Evolutionary conservation across 345 rosid species (phyloP).

Genomic region (Capsella bursapastoris): DNA sequence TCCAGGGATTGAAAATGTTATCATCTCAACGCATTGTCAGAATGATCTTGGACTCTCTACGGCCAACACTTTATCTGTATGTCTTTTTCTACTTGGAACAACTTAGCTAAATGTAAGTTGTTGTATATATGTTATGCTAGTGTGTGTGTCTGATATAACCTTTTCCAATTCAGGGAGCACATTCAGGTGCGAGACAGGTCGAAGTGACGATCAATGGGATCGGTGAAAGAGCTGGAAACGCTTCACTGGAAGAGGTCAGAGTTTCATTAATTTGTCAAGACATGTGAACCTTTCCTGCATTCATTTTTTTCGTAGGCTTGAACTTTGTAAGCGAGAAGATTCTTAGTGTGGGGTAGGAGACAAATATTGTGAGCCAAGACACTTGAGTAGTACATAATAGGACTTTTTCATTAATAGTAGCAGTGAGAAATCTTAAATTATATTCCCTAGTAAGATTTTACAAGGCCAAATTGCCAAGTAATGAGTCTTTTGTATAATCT

Average conservation of each 20-base stretch:
- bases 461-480: neutral
- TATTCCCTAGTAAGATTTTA: neutral
- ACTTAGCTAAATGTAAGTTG: neutral
- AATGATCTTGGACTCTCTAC: conserved; percentile 99
- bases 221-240: conserved; percentile 99
- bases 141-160: conserved; percentile 32
- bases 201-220: conserved; percentile 98
- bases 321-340: neutral
- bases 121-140: conserved; percentile 28
- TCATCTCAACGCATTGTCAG: conserved; percentile 96
- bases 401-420: conserved; percentile 7
- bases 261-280: neutral
- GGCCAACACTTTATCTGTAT: conserved; percentile 91
- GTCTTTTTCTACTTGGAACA: neutral
- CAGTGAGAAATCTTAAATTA: conserved; percentile 11
- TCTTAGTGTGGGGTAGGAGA: neutral
- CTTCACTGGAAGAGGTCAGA: conserved; percentile 93
- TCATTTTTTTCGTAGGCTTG: neutral
- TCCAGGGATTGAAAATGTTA: conserved; percentile 80
- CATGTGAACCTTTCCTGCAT: conserved; percentile 1
- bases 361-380: conserved; percentile 15
- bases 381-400: neutral
- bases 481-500: conserved; percentile 17
- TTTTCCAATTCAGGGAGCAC: conserved; percentile 71
- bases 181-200: conserved; percentile 90